Evolutionary conservation across 148 eudicot species (phyloP), one percentile per base, ranked within the genome.

Genomic region (Chenopodium berlandieri): DNA sequence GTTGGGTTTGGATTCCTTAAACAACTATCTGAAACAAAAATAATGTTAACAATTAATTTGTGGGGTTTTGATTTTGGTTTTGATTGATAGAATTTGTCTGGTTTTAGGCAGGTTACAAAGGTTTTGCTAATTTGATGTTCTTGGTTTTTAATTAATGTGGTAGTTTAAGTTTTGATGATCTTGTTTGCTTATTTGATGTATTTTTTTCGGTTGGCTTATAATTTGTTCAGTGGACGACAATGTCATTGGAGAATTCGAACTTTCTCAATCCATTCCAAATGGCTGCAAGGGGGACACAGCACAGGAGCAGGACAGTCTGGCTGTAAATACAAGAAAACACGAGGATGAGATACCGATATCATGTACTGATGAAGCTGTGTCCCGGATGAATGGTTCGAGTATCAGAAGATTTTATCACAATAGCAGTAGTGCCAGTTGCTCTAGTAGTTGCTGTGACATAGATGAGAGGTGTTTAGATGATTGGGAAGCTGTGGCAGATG

Each of bases 401-500:
- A 82, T 86, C 66, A 87, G 88, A 79, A 84, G 82, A n/a, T 23
- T 82, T 60, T 85, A 87, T 19, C 78, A 90, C 68, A 82, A 83
- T 72, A 75, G 91, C 73, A 79, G 87, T 79, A 83, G 87, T 40
- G 84, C 84, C 58, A 84, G 88, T 83, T 89, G 82, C 71, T 89
- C 89, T 0, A 91, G 90, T 54, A 83, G 88, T 78, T 75, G 86
- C 63, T 85, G 88, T 2, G 98, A 92, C 19, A 20, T 50, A n/a
- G 91, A 91, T 37, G 91, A 89, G 62, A 89, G 84, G 22, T 90
- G 95, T 81, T 84, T 91, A 71, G 92, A 91, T 76, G 91, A 90
- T 83, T 94, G 98, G 98, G 98, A 94, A 82, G 91, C 92, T 11
- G 69, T 94, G 98, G 98, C 92, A 47, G 94, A 94, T 90, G 94